phyloP scores from a whole-genome alignment of 2,329 filamentous ascomycete genomes.

The Xylaria sp. region DNA sequence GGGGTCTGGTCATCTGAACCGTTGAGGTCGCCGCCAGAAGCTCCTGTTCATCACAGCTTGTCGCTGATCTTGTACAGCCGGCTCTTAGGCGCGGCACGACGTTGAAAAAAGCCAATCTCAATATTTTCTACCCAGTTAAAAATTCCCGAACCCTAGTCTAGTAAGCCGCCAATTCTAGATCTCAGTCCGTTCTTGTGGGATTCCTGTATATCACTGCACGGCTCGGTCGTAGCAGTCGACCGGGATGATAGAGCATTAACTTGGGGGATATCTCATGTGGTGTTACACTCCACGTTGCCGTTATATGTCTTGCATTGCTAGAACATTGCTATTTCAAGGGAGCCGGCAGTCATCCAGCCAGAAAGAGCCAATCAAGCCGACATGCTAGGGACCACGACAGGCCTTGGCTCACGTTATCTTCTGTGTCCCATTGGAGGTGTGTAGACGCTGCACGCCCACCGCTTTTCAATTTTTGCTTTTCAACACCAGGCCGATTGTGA shows the following conservation, averaged over 20 bases:
- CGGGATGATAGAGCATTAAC: conserved; percentile 14
- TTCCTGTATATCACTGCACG: conserved; percentile 29
- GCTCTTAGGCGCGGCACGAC: conserved; percentile 1
- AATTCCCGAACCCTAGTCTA: background rate
- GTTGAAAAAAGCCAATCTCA: conserved; percentile 5
- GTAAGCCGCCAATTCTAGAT: conserved; percentile 26
- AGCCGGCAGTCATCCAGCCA: conserved; percentile 30
- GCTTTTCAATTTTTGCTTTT: conserved; percentile 33
- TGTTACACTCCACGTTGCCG: conserved; percentile 33
- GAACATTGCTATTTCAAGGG: conserved; percentile 35
- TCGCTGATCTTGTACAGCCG: background rate
- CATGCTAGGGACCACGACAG: conserved; percentile 16
- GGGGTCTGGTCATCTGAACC: background rate
- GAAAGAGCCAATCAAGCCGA: conserved; percentile 26
- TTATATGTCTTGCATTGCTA: conserved; percentile 32
- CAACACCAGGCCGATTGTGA: conserved; percentile 34
- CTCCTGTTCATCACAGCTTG: background rate
- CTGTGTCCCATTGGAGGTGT: conserved; percentile 26
- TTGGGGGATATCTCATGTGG: conserved; percentile 20
- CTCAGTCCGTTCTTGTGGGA: conserved; percentile 18
- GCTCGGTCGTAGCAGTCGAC: conserved; percentile 24
- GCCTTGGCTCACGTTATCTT: conserved; percentile 36
- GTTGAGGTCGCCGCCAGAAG: background rate
- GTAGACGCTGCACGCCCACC: conserved; percentile 29
- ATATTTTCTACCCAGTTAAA: conserved; percentile 20